Percentiles rank a stretch among this genome's conserved stretches.
Conservation (phyloP, 306 rosid genomes). For the Prunus mume region DNA sequence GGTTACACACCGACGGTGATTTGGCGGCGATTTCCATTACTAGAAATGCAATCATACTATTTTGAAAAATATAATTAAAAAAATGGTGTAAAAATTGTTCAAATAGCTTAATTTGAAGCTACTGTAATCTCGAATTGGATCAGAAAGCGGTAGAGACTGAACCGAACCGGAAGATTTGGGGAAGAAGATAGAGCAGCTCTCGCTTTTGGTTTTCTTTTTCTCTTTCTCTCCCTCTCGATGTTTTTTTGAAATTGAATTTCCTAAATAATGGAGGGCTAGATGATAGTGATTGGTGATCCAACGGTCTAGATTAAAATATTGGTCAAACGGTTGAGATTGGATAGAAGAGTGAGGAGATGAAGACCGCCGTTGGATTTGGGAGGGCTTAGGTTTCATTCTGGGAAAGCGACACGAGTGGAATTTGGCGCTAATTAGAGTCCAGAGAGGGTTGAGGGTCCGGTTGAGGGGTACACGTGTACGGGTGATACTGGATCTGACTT, state of each 20-base stretch:
- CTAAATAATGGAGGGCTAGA: constrained; percentile 29
- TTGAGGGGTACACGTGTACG: constrained; percentile 38
- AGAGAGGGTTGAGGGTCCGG: neutral
- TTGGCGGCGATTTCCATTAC: neutral
- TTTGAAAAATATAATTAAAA: neutral
- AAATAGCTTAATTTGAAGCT: neutral
- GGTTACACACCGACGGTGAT: neutral
- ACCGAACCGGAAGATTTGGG: neutral
- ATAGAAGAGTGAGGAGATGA: neutral
- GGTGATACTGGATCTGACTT: neutral
- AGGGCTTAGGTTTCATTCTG: constrained; percentile 11
- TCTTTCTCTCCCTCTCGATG: constrained; percentile 32
- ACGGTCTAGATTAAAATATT: constrained; percentile 15
- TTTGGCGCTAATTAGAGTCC: constrained; percentile 69
- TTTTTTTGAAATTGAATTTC: constrained; percentile 60
- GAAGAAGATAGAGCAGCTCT: constrained; percentile 11
- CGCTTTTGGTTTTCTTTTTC: constrained; percentile 15
- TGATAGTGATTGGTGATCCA: neutral
- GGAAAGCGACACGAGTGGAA: constrained; percentile 26
- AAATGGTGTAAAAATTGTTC: neutral
- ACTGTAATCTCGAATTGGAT: neutral
- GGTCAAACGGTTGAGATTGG: constrained; percentile 20
- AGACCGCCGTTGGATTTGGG: constrained; percentile 33
- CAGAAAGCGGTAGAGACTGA: neutral
- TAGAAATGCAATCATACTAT: neutral